phyloP scores from a whole-genome alignment of 805 yeast genomes.

The Candida boleticola region DNA sequence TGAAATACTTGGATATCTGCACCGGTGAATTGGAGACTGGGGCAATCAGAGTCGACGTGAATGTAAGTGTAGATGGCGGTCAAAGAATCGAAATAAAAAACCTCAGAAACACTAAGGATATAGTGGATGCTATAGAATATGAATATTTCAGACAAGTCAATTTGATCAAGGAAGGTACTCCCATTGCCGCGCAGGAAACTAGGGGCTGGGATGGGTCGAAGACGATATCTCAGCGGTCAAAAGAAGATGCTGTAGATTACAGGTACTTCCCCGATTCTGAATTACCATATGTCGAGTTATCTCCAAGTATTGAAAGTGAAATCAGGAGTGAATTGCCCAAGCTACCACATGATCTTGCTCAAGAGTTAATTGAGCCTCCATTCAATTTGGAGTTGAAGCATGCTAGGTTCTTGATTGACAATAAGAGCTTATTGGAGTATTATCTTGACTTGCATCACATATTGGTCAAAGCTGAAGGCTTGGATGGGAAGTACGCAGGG shows the following conservation, averaged over 20 bases:
- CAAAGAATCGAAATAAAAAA: slow-evolving; percentile 87
- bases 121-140: slow-evolving; percentile 66
- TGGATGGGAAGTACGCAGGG: slow-evolving; percentile 44
- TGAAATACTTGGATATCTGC: slow-evolving; percentile 69
- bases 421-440: slow-evolving; percentile 48
- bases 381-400: slow-evolving; percentile 65
- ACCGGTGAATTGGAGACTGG: slow-evolving; percentile 93
- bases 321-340: slow-evolving; percentile 48
- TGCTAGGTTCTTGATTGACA: slow-evolving; percentile 64
- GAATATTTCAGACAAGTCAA: slow-evolving; percentile 72
- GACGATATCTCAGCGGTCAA: slow-evolving; percentile 68
- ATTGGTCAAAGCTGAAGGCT: slow-evolving; percentile 14
- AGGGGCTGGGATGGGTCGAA: slow-evolving; percentile 86
- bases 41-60: slow-evolving; percentile 92
- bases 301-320: slow-evolving; percentile 38
- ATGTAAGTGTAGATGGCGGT: slow-evolving; percentile 73
- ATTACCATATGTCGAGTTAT: slow-evolving; percentile 57
- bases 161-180: slow-evolving; percentile 35
- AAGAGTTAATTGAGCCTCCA: slow-evolving; percentile 44
- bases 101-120: slow-evolving; percentile 79
- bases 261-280: slow-evolving; percentile 96
- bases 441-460: slow-evolving; percentile 44
- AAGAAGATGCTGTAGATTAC: slow-evolving; percentile 83
- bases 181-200: slow-evolving; percentile 54
- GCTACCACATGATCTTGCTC: slow-evolving; percentile 60